phyloP scores from a whole-genome alignment of 2,329 filamentous ascomycete species.

The Amphichorda felina region DNA sequence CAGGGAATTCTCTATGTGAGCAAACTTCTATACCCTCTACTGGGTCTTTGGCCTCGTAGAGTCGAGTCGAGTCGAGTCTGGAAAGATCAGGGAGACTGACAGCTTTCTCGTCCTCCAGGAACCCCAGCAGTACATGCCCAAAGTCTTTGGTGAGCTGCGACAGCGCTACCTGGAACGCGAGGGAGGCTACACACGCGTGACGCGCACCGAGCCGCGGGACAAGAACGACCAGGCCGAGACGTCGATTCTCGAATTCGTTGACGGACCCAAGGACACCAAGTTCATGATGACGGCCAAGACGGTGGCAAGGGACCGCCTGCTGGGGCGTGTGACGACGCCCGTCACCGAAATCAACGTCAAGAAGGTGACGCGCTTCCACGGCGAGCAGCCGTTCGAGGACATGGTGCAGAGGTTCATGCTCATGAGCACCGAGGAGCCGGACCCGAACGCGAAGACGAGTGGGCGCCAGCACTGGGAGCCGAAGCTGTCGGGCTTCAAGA shows the following conservation, averaged over 20 bases:
- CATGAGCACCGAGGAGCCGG: conserved; percentile 9
- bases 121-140: conserved; percentile 60
- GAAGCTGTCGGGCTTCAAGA: conserved; percentile 1
- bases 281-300: conserved; percentile 89
- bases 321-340: conserved; percentile 49
- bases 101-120: conserved; percentile 33
- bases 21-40: conserved; percentile 6
- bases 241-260: conserved; percentile 88
- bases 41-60: too few relatives aligned
- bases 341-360: conserved; percentile 67
- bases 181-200: conserved; percentile 89
- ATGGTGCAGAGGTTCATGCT: conserved; percentile 37
- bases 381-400: conserved; percentile 54
- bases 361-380: conserved; percentile 75
- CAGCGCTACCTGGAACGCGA: conserved; percentile 67
- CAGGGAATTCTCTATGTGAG: conserved; percentile 76
- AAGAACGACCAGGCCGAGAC: conserved; percentile 74
- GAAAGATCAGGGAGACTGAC: not conserved
- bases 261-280: conserved; percentile 85
- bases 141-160: conserved; percentile 76
- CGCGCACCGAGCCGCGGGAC: conserved; percentile 82
- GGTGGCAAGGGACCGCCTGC: conserved; percentile 50
- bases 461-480: conserved; percentile 1
- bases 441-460: not conserved
- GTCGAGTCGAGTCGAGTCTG: too few relatives aligned